Percentiles rank a stretch among this genome's conserved stretches.
Conservation (phyloP, 345 rosid genomes). For the Euphorbia lathyris region DNA sequence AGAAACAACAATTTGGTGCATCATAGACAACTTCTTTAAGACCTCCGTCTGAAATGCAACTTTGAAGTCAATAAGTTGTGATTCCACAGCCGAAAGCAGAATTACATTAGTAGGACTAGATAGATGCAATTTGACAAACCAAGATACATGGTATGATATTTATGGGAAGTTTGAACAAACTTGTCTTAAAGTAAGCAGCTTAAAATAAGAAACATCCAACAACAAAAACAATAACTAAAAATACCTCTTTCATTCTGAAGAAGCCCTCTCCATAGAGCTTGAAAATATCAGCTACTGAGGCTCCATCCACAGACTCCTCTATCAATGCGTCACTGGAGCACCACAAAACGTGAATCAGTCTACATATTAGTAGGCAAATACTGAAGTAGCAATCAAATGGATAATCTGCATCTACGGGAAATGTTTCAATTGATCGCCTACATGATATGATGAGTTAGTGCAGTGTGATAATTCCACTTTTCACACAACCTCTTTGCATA, state of each 20-base stretch:
- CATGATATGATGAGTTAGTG: neutral
- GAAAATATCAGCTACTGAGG: slow-evolving; percentile 81
- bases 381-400: neutral
- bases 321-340: slow-evolving; percentile 62
- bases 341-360: slow-evolving; percentile 11
- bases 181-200: neutral
- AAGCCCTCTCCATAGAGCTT: slow-evolving; percentile 70
- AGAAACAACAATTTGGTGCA: slow-evolving; percentile 71
- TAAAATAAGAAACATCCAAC: neutral
- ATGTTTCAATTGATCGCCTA: neutral
- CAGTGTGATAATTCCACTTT: neutral
- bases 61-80: slow-evolving; percentile 7
- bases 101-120: neutral
- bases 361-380: slow-evolving; percentile 10
- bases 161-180: neutral
- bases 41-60: slow-evolving; percentile 56
- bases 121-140: slow-evolving; percentile 2
- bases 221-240: neutral
- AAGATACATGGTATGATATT: neutral
- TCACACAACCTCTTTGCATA: neutral
- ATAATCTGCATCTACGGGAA: slow-evolving; percentile 5
- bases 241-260: slow-evolving; percentile 91
- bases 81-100: neutral
- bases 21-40: slow-evolving; percentile 54
- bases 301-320: slow-evolving; percentile 61